Evolutionary conservation across 352 stramenopile species (phyloP), one percentile per base, ranked within the genome.

Genomic region (Globisporangium splendens): DNA sequence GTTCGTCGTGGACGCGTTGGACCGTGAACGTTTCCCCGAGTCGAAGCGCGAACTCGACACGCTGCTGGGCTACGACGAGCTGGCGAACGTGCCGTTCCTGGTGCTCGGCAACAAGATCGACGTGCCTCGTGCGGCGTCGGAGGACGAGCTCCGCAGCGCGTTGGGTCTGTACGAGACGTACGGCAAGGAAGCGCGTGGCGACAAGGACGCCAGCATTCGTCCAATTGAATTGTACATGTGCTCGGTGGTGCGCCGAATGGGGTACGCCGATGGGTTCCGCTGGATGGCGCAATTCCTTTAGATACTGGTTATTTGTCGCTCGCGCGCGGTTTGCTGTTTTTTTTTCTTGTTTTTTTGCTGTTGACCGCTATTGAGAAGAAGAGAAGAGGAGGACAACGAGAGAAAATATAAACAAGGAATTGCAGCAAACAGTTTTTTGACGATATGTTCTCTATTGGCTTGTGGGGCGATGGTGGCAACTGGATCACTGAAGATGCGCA

Each of bases 51-150:
- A 99, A 73, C 84, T 99, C 28, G 96, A 99, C 80, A 95, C 88
- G 52, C 69, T 99, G 44, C 83, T 99, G 50, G 96, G 91, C 46
- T 97, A 96, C 70, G 97, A 99, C 57, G 96, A 99, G 73, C 83
- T 99, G 56, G 84, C 89, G 42, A 98, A 98, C 73, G 96, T 99
- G 59, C 98, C 98, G 46, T 99, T 99, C 78, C 84, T 99, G 8
- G 95, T 99, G 63, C 87, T 99, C 12, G 98, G 98, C 68, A 99
- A 99, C 86, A 99, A 99, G 85, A 99, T 99, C 73, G 98, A 99
- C 75, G 92, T 99, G 67, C 89, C 93, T 17, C 89, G 79, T 61
- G 97, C 98, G 12, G 96, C 95, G 17, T 98, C 89, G n/a, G 98
- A 99, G 73, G 97, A 99, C 50, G 97, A 99, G 76, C 86, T 99